Percentiles rank a stretch among this genome's conserved stretches.
These are phyloP conservation scores for sweet orange (Citrus sinensis) DNA, from an alignment of 345 rosid genomes.

Conservation along the genomic window DNA sequence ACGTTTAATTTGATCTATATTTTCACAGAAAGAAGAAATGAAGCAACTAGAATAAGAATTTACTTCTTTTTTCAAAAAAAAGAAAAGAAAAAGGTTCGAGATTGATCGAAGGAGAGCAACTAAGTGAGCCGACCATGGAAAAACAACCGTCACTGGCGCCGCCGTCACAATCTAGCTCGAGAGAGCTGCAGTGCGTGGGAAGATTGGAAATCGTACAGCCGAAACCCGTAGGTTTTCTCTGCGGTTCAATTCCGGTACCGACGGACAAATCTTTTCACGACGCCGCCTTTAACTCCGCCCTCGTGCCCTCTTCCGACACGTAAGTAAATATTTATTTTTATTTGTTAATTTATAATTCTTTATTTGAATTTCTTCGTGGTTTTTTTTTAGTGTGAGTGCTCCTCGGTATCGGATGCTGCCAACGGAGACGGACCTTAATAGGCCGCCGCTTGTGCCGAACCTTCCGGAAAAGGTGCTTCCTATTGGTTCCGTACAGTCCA, in stretches of 20 bases:
- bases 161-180: constrained; percentile 31
- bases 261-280: constrained; percentile 69
- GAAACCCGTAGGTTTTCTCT: constrained; percentile 78
- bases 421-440: constrained; percentile 79
- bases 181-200: constrained; percentile 78
- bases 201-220: constrained; percentile 68
- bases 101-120: neutral
- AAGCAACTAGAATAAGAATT: neutral
- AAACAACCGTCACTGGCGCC: constrained; percentile 21
- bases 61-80: no score
- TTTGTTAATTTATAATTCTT: neutral
- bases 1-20: neutral
- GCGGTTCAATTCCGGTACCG: constrained; percentile 87
- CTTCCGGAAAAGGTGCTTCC: constrained; percentile 69
- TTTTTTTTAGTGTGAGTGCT: constrained; percentile 56
- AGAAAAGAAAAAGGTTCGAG: neutral
- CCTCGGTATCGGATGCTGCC: constrained; percentile 84
- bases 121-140: constrained; percentile 32
- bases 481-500: constrained; percentile 53
- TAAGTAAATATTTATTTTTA: constrained; percentile 4
- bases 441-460: constrained; percentile 63
- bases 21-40: neutral
- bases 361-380: neutral
- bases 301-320: constrained; percentile 70
- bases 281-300: constrained; percentile 59